These are phyloP conservation scores for Coemansia asiatica DNA, from an alignment of 192 early-diverging fungal species.

Conservation along the genomic window DNA sequence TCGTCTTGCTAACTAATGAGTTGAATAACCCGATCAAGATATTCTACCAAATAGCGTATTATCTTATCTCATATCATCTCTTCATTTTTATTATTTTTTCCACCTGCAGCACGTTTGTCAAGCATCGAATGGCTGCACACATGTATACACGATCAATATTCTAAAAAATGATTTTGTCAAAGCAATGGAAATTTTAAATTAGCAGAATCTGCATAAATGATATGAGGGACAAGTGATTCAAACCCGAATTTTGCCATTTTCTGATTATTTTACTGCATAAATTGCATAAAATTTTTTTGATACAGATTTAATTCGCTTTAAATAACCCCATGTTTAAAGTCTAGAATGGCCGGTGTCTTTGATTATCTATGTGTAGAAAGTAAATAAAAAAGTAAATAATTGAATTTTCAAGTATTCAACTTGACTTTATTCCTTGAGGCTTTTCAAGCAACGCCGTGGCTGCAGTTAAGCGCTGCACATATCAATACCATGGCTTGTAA, in stretches of 20 bases:
- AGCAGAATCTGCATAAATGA: neutral
- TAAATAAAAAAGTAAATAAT: too few species aligned
- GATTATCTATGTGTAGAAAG: neutral
- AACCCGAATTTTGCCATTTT: neutral
- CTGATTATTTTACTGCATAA: neutral
- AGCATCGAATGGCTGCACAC: neutral
- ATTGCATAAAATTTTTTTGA: neutral
- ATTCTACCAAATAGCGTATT: neutral
- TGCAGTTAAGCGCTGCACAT: slow-evolving; percentile 5
- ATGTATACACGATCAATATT: neutral
- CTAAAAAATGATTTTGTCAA: neutral
- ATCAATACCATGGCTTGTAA: neutral
- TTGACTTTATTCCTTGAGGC: neutral
- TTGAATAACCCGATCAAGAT: neutral
- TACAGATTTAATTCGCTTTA: neutral
- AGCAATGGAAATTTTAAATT: neutral
- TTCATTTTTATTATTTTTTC: neutral
- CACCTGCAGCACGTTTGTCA: neutral
- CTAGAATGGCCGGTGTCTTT: neutral
- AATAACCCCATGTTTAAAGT: neutral
- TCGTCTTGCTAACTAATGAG: neutral
- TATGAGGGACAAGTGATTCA: neutral
- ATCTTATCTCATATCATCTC: too few species aligned
- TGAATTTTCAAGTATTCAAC: neutral
- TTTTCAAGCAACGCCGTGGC: neutral